Evolutionary conservation across 495 filamentous ascomycete species (phyloP).

Genomic region (Penicillium salamii): DNA sequence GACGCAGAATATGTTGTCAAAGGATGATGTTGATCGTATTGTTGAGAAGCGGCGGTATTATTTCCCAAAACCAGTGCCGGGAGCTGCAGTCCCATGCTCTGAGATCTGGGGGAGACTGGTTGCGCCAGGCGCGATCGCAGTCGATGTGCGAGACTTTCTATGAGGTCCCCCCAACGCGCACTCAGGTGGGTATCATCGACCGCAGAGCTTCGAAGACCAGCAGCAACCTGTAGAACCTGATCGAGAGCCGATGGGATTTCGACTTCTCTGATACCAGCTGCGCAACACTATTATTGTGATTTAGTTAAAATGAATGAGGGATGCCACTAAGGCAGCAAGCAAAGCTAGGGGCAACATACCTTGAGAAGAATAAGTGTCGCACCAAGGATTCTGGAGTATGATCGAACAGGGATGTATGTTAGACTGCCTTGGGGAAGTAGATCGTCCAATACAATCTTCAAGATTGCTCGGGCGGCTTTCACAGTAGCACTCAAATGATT

Average conservation of each 20-base stretch:
- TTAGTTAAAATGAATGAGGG: not conserved
- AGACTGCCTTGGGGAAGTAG: conserved; percentile 69
- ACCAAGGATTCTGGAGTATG: conserved; percentile 79
- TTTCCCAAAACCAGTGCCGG: no score
- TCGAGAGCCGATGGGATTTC: conserved; percentile 49
- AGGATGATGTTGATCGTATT: no score
- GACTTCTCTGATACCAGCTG: not conserved
- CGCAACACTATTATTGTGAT: not conserved
- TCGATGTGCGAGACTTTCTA: conserved; percentile 22
- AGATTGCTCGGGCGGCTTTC: conserved; percentile 70
- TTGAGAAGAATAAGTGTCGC: conserved; percentile 84
- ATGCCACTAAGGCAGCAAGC: no score
- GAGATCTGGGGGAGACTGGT: no score
- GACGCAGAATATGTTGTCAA: no score
- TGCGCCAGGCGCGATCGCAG: not conserved
- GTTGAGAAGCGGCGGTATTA: no score
- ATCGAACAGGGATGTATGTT: conserved; percentile 75
- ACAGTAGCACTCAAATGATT: conserved; percentile 72
- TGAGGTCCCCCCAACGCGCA: conserved; percentile 73
- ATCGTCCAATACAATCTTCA: conserved; percentile 70
- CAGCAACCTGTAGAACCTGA: conserved; percentile 64
- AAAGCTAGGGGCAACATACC: conserved; percentile 35
- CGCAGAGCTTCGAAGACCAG: conserved; percentile 66
- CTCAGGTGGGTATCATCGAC: conserved; percentile 84
- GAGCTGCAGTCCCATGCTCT: no score